These are phyloP conservation scores for Dactylorhiza incarnata DNA, from an alignment of 106 monocot species.

Conservation along the genomic window DNA sequence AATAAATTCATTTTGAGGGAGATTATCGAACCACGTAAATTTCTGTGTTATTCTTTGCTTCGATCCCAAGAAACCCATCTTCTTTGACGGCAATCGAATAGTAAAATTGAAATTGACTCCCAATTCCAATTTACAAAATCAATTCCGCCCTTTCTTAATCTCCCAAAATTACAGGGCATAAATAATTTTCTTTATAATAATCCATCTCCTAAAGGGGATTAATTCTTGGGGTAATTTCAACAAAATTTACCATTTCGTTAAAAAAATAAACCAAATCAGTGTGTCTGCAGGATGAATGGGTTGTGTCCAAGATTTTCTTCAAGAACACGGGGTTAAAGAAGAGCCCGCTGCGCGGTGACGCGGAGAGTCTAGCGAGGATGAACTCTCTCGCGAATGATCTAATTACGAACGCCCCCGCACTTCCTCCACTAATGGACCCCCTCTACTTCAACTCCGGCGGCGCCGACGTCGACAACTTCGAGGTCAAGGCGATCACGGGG, in stretches of 20 bases:
- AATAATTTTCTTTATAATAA: too few relatives aligned
- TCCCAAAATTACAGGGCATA: background rate
- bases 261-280: background rate
- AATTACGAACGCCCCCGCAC: conserved; percentile 15
- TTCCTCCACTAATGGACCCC: conserved; percentile 43
- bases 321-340: conserved; percentile 39
- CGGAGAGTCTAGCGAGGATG: conserved; percentile 4
- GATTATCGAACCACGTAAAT: too few relatives aligned
- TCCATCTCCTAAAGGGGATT: too few relatives aligned
- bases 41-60: too few relatives aligned
- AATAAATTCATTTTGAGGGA: too few relatives aligned
- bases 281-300: conserved; percentile 73
- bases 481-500: background rate
- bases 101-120: too few relatives aligned
- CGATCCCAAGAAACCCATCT: background rate
- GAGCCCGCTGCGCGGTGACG: conserved; percentile 6
- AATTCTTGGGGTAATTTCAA: too few relatives aligned
- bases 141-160: background rate
- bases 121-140: background rate
- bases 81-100: too few relatives aligned
- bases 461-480: background rate
- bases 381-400: conserved; percentile 5
- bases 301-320: conserved; percentile 59
- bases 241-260: background rate
- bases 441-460: conserved; percentile 3